These are phyloP conservation scores for Globisporangium echinulatum DNA, from an alignment of 352 stramenopile genomes.

Conservation along the genomic window DNA sequence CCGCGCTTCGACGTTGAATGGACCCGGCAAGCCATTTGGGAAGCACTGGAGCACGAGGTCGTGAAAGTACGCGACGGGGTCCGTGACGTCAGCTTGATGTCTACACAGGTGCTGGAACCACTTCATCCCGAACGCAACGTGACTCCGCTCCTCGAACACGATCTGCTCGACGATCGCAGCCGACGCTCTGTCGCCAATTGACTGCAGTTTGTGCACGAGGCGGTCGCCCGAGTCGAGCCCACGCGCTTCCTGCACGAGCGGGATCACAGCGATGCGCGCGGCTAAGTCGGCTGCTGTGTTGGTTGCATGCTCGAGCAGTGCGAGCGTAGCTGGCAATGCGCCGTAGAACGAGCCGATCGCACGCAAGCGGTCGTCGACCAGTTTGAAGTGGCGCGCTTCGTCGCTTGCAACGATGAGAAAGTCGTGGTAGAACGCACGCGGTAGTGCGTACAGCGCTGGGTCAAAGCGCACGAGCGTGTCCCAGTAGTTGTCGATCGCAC, in stretches of 20 bases:
- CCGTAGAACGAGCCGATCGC: slow-evolving; percentile 65
- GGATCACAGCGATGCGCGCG: slow-evolving; percentile 69
- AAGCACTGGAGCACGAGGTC: slow-evolving; percentile 75
- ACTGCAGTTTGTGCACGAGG: slow-evolving; percentile 68
- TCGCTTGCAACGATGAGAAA: slow-evolving; percentile 67
- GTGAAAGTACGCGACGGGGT: slow-evolving; percentile 72
- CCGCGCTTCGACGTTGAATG: slow-evolving; percentile 67
- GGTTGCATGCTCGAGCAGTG: slow-evolving; percentile 61
- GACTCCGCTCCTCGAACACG: slow-evolving; percentile 69
- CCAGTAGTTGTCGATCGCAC: slow-evolving; percentile 86
- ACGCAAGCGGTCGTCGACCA: slow-evolving; percentile 62
- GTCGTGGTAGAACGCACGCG: slow-evolving; percentile 64
- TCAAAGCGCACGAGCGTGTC: slow-evolving; percentile 82
- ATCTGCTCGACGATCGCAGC: slow-evolving; percentile 68
- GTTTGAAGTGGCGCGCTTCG: slow-evolving; percentile 71
- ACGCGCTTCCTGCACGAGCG: slow-evolving; percentile 75
- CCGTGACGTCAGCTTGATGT: slow-evolving; percentile 25
- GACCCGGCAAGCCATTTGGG: slow-evolving; percentile 65
- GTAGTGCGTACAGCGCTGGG: slow-evolving; percentile 33
- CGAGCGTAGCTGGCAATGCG: slow-evolving; percentile 50
- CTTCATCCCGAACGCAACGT: slow-evolving; percentile 73
- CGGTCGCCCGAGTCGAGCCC: slow-evolving; percentile 71
- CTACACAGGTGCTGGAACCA: slow-evolving; percentile 64
- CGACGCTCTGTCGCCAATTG: slow-evolving; percentile 58
- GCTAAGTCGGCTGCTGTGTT: slow-evolving; percentile 67